These are phyloP conservation scores for Extremus antarcticus DNA, from an alignment of 495 filamentous ascomycete species.

Conservation along the genomic window DNA sequence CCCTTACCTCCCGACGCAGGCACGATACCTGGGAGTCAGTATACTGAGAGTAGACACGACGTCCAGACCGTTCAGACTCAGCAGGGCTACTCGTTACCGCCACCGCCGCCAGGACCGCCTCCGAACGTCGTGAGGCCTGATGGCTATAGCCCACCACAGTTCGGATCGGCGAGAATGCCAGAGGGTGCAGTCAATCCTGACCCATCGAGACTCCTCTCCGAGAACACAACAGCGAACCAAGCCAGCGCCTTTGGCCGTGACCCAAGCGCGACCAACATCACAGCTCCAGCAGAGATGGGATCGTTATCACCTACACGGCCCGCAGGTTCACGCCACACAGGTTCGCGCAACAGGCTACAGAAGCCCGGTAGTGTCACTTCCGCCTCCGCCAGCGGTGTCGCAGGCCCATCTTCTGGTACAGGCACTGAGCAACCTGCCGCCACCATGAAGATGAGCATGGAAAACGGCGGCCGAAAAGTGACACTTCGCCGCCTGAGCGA, in stretches of 20 bases:
- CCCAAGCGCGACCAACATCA: background rate
- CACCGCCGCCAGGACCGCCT: conserved; percentile 33
- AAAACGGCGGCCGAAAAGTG: conserved; percentile 68
- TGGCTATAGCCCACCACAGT: conserved; percentile 22
- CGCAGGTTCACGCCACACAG: conserved; percentile 37
- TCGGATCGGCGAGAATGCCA: conserved; percentile 14
- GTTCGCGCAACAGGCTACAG: conserved; percentile 32
- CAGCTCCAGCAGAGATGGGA: conserved; percentile 29
- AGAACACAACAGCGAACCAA: conserved; percentile 2
- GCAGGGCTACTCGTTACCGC: conserved; percentile 8
- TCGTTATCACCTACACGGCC: conserved; percentile 30
- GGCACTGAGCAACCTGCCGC: conserved; percentile 36
- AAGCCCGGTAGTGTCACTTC: conserved; percentile 2
- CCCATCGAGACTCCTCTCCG: conserved; percentile 5
- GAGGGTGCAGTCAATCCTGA: conserved; percentile 16
- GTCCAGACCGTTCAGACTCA: background rate
- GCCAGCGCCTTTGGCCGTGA: background rate
- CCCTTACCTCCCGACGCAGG: conserved; percentile 21
- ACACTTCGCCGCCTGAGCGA: conserved; percentile 72
- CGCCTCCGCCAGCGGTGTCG: conserved; percentile 25
- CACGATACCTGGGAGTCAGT: conserved; percentile 5
- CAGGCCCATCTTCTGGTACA: conserved; percentile 35
- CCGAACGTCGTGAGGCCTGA: background rate
- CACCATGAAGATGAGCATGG: conserved; percentile 69
- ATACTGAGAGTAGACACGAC: background rate